A percentile compares a stretch with the other conserved stretches of the same genome.
These are phyloP conservation scores for Sphenostylis stenocarpa DNA, from an alignment of 306 rosid species.

Conservation along the genomic window DNA sequence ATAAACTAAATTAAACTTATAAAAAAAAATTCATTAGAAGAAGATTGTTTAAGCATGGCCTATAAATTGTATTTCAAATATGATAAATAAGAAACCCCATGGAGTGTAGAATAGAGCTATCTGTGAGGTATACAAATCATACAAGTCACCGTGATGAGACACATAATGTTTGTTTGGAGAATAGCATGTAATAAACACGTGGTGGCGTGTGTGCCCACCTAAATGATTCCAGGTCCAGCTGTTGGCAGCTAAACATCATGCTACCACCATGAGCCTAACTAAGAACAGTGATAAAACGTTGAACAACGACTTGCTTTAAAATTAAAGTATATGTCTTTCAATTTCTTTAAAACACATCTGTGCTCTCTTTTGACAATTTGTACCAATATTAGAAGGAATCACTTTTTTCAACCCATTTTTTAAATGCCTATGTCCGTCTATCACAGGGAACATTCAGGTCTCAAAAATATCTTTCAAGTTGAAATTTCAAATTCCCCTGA, in stretches of 20 bases:
- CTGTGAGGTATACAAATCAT: neutral
- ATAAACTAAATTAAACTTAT: too few relatives aligned
- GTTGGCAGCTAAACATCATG: conserved; percentile 17
- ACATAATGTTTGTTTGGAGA: too few relatives aligned
- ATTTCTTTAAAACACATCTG: neutral
- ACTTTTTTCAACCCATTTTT: neutral
- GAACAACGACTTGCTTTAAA: neutral
- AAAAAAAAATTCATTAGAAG: too few relatives aligned
- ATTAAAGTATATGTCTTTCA: neutral
- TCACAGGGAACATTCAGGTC: neutral
- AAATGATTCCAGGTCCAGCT: conserved; percentile 25
- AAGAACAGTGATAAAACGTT: neutral
- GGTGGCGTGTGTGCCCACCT: neutral
- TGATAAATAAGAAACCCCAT: too few relatives aligned
- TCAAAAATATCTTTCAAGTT: neutral
- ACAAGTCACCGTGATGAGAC: too few relatives aligned
- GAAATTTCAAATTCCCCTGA: conserved; percentile 39
- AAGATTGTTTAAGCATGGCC: too few relatives aligned
- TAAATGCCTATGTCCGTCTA: neutral
- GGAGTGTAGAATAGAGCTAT: neutral
- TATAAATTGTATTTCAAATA: too few relatives aligned
- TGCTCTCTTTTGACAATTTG: neutral
- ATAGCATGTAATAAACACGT: neutral
- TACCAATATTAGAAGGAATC: neutral
- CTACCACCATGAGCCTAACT: neutral